Percentiles rank a stretch among this genome's conserved stretches.
These are phyloP conservation scores for Penicillium atrosanguineum DNA, from an alignment of 495 filamentous ascomycete species.

Conservation along the genomic window DNA sequence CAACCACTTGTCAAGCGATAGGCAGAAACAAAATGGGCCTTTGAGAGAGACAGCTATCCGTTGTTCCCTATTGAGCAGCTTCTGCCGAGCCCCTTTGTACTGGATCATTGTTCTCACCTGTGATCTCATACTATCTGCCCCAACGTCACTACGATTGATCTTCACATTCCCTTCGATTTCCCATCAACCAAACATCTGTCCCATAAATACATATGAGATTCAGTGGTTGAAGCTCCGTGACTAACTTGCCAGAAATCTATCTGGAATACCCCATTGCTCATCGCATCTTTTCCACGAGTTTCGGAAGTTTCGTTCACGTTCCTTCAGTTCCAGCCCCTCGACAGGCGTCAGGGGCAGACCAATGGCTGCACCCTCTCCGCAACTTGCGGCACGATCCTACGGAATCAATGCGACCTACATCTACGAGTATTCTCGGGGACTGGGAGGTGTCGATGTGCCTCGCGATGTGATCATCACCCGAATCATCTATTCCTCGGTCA, in stretches of 20 bases:
- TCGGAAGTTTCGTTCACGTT: not conserved
- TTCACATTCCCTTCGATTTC: conserved; percentile 8
- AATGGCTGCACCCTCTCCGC: conserved; percentile 36
- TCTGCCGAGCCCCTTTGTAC: not conserved
- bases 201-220: not conserved
- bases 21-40: not conserved
- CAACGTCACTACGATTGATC: not conserved
- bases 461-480: conserved; percentile 42
- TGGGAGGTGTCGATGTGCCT: conserved; percentile 43
- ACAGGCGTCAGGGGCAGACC: conserved; percentile 16
- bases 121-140: conserved; percentile 8
- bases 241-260: not conserved
- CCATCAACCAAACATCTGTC: not conserved
- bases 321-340: conserved; percentile 2
- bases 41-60: not conserved
- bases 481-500: conserved; percentile 47
- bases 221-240: not conserved
- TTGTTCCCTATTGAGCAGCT: not conserved
- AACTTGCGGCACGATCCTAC: conserved; percentile 32
- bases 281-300: not conserved
- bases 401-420: conserved; percentile 41
- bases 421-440: conserved; percentile 43
- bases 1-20: not conserved
- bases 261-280: not conserved
- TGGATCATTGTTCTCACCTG: not conserved